Evolutionary conservation across 176 grass and related monocot genomes (phyloP), one percentile per base, ranked within the genome.

Genomic region (Pharus latifolius): DNA sequence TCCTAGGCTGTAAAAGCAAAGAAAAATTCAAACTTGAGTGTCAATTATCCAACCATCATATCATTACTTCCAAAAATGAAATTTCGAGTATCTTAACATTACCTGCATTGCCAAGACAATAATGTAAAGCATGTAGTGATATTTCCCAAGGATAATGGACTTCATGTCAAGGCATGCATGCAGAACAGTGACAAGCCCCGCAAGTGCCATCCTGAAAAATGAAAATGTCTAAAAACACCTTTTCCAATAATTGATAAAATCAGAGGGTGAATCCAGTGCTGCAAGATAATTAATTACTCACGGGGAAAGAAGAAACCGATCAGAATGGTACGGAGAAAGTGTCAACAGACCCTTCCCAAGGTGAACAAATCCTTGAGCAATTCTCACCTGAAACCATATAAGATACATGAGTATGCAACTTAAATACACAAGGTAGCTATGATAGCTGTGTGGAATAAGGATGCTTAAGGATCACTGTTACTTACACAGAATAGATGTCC

Each of bases 401-500:
- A 26, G 44, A 87, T 58, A 34, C 33, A 62, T 66, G 11, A 79
- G 26, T 26, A 42, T 42, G n/a, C 1, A 55, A 16, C 40, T 53
- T 72, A 49, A 70, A 59, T 48, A 58, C 37, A 64, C 15, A 26
- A 27, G 17, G 18, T 59, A 75, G 27, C 6, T 42, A 50, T 23
- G 40, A 42, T 31, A 47, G 16, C 37, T 32, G 37, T 15, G 59
- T 59, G 46, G 42, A 34, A 17, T 6, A 37, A 41, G 9, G 3
- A 37, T 46, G 49, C 12, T 49, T 57, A 64, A 65, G 12, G 5
- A 65, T 41, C 41, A 65, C 38, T 52, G 43, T 52, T 70, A 65
- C 84, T 88, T 94, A 94, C 90, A 86, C 95, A 99, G 50, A 99
- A 99, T n/a, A 99, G 82, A 74, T 99, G 90, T 17, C 87, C 87